Base-by-base conservation (phyloP, 768 basidiomycete species). In the Boletus sp. region DNA sequence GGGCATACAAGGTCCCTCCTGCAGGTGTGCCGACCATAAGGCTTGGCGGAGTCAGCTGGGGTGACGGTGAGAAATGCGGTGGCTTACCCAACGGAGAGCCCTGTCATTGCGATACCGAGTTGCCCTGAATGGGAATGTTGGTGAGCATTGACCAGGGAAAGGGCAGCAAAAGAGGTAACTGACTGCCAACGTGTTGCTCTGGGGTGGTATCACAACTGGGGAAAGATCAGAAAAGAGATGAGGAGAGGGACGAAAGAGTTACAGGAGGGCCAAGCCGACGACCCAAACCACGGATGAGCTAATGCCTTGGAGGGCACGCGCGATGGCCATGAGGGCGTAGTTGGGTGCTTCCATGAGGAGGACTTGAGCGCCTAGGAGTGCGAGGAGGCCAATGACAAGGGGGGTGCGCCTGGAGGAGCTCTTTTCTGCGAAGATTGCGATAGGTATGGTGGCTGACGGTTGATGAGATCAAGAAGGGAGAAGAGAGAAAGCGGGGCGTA, bases 271-370 rank as follows among this genome's bases (percentile, higher is more conserved):
- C 32, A 85, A 60, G 2, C 84, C 84, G 19, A 84, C 79, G 0
- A 83, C 75, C 83, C 83, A 85, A 9, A 86, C 74, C 66, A 83
- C 74, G 6, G 83, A 79, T 0, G 83, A 83, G 15, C 80, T 79
- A 10, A 83, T 66, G 5, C 84, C 84, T 65, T 85, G 84, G 27
- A 84, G 45, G n/a, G 78, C 62, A 32, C 85, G 79, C 8, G 84
- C 83, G 35, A 84, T 32, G 14, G 75, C 78, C 83, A 87, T 83
- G 13, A 83, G 66, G 51, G 77, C 60, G 57, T 79, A 85, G 37
- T 71, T 77, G 3, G 77, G 79, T 0, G 83, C 82, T 58, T 83
- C 80, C 83, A 85, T 84, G 11, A 87, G 71, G 70, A 85, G 74
- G 17, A 84, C 64, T 66, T 83, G 82, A 2, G 82, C 80, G 6